Percentiles rank a stretch among this genome's conserved stretches.
phyloP scores from a whole-genome alignment of 345 rosid species.

The Citrus medica region DNA sequence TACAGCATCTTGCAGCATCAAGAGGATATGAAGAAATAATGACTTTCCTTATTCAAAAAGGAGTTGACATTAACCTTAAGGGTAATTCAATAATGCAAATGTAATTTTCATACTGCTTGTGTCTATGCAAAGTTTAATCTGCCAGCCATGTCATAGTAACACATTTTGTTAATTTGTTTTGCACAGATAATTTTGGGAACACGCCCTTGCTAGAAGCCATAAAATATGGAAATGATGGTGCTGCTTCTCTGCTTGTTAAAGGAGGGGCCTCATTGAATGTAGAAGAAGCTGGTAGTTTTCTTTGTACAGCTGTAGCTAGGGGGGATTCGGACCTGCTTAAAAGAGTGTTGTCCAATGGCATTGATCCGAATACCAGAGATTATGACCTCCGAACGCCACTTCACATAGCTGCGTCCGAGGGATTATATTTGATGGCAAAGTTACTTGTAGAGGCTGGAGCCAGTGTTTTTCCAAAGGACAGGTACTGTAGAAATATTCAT shows the following conservation, averaged over 20 bases:
- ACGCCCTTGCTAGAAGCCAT: constrained; percentile 88
- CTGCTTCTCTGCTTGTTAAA: constrained; percentile 55
- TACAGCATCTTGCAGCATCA: constrained; percentile 89
- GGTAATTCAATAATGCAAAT: constrained; percentile 39
- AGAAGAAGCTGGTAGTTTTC: constrained; percentile 74
- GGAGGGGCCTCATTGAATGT: constrained; percentile 67
- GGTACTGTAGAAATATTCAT: constrained; percentile 35
- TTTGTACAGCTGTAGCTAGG: constrained; percentile 59
- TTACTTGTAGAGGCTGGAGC: constrained; percentile 81
- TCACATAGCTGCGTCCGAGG: constrained; percentile 91
- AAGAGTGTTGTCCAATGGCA: constrained; percentile 63
- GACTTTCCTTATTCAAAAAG: constrained; percentile 55
- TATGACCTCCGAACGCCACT: constrained; percentile 91
- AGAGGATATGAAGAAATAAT: constrained; percentile 76
- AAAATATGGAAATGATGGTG: constrained; percentile 62
- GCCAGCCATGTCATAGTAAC: background rate
- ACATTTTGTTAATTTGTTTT: constrained; percentile 4
- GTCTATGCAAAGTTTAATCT: background rate
- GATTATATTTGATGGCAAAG: constrained; percentile 66
- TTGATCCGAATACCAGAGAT: constrained; percentile 85
- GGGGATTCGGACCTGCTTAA: constrained; percentile 77
- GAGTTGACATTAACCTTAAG: constrained; percentile 58
- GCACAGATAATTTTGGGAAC: constrained; percentile 78
- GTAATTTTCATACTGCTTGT: background rate
- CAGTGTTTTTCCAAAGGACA: constrained; percentile 69